Evolutionary conservation across 306 rosid genomes (phyloP).

Genomic region (Coriaria nepalensis): DNA sequence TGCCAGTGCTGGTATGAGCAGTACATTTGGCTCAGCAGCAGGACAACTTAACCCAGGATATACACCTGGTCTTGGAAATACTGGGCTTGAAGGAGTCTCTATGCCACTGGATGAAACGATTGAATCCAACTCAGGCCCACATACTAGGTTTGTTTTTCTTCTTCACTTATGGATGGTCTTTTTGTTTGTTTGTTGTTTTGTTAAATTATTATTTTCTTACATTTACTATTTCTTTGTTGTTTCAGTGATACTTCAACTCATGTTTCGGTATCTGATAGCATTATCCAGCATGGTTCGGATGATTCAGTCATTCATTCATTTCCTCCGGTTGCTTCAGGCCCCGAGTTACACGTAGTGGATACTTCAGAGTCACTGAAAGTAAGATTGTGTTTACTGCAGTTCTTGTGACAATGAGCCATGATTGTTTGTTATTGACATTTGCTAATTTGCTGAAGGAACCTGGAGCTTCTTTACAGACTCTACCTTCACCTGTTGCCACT

Average conservation of each 20-base stretch:
- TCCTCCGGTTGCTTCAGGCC: constrained; percentile 51
- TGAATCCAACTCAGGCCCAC: constrained; percentile 49
- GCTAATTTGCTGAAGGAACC: constrained; percentile 47
- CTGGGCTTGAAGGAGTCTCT: constrained; percentile 68
- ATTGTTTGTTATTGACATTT: constrained; percentile 17
- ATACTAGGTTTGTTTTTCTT: constrained; percentile 37
- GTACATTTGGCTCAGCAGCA: constrained; percentile 45
- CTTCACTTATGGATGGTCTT: neutral
- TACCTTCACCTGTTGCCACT: constrained; percentile 40
- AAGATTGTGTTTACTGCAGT: constrained; percentile 4
- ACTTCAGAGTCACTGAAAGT: constrained; percentile 50
- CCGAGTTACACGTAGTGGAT: constrained; percentile 60
- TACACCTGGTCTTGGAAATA: constrained; percentile 33
- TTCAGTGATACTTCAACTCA: constrained; percentile 54
- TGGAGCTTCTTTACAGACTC: constrained; percentile 60
- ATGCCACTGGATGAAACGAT: constrained; percentile 52
- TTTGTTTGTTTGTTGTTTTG: neutral
- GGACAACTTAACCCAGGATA: constrained; percentile 54
- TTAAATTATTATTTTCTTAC: constrained; percentile 4
- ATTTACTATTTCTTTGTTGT: constrained; percentile 17
- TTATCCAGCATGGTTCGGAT: constrained; percentile 52
- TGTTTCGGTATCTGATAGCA: constrained; percentile 35
- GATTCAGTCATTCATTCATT: constrained; percentile 60
- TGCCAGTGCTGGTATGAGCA: constrained; percentile 36
- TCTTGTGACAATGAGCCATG: constrained; percentile 2